Evolutionary conservation across 305 asterid genomes (phyloP), one percentile per base, ranked within the genome.

Genomic region (Fraxinus greggii): DNA sequence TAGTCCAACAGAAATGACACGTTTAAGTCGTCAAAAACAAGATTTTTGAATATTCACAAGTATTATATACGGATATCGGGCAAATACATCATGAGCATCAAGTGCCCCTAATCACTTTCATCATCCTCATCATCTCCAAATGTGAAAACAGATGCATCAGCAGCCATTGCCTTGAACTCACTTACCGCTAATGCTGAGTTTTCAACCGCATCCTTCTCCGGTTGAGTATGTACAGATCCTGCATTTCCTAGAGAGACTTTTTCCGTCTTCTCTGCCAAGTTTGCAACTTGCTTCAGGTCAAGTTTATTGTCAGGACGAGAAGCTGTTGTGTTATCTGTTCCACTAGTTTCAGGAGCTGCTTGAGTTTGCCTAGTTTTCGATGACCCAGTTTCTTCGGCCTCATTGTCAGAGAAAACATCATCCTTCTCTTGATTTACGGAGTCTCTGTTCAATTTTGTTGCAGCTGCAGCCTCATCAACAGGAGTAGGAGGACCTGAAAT

Each of bases 51-150:
- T 65, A 61, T 15, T 77, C 81, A 10, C 81, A 79, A 33, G 74
- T 54, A 73, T 72, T 76, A 76, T 85, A 79, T 87, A 87, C 89
- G 88, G 82, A 75, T 12, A 4, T 54, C 69, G 59, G 4, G 78
- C 5, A 35, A 85, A 72, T 4, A 12, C 24, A 70, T 70, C 36
- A 15, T 31, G 24, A 33, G 75, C 23, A 4, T 69, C 17, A 7
- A 69, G 77, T 5, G 45, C 73, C 51, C 54, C 89, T 72, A 97
- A 36, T 97, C 98, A 82, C 97, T 97, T 80, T 97, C 99, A 48
- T 92, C 88, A 56, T 97, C 99, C 15, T 95, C 99, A 65, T 97
- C 99, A 54, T 96, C 99, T 72, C 98, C 99, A 80, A 97, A 97
- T 51, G 99, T 83, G 69, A 97, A 97, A 65, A 97, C 92, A 0